Evolutionary conservation across 2,329 filamentous ascomycete genomes (phyloP), one percentile per base, ranked within the genome.

Genomic region (Simplicillium aogashimaense): DNA sequence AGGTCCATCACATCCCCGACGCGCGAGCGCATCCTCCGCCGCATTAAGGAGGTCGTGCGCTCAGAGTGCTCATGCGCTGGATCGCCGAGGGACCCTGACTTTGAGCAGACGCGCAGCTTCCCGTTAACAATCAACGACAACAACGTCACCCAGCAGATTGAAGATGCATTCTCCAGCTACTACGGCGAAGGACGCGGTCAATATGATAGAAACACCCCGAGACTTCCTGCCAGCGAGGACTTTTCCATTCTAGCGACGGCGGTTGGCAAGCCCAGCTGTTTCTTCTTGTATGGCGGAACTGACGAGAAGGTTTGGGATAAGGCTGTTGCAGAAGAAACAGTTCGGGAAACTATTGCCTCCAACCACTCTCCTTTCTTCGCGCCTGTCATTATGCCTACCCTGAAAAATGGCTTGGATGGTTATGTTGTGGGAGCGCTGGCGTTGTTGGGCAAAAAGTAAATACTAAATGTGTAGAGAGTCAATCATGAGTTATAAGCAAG

Each of bases 91-190:
- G 52, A 58, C 13, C 73, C 75, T 0, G 56, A 51, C 2, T 60
- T 77, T 20, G 58, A 56, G 12, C 52, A 54, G 18, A 66, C 59
- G 0, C 50, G 53, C 0, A 58, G 59, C 2, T 67, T 70, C 7
- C 75, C 75, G 0, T 51, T 72, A 1, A 69, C 70, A 0, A 60
- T 70, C 43, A 79, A 79, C 43, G 72, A 78, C 43, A 60, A 53
- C 0, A 45, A 46, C 0, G 57, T 69, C 0, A 70, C 68, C 0
- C 48, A 47, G 3, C 52, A 48, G 9, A 53, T 79, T 0, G 63
- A 65, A 14, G 50, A 54, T 3, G 54, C 59, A 0, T 78, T 77
- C 45, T 43, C 47, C 0, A 45, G 53, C 2, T 67, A 72, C 42
- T 78, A 78, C 45, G 50, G 44, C 0, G 50, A 51, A 33, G 42